phyloP scores from a whole-genome alignment of 306 rosid genomes.

The Datisca glomerata region DNA sequence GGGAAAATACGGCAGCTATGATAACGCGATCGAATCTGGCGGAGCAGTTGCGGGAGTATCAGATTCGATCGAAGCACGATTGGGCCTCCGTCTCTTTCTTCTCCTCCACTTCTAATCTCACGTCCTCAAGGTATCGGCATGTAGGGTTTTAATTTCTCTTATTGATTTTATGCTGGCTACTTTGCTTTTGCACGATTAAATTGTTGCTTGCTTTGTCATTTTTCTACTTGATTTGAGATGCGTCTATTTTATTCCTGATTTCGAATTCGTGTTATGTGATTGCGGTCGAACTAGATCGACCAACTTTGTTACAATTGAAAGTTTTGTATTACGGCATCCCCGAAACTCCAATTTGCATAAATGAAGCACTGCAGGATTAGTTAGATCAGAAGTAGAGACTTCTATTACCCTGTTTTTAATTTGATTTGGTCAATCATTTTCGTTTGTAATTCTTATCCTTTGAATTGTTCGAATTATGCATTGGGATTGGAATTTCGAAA shows the following conservation, averaged over 20 bases:
- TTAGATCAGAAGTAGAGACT: too few species aligned
- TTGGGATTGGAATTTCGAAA: too few species aligned
- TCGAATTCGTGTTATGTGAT: not conserved
- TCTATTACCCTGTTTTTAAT: too few species aligned
- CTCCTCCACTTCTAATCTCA: slow-evolving; percentile 69
- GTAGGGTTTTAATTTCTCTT: not conserved
- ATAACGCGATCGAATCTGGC: slow-evolving; percentile 99
- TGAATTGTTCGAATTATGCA: too few species aligned
- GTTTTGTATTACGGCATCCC: too few species aligned
- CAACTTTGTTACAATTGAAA: too few species aligned
- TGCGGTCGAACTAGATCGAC: not conserved
- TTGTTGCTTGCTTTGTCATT: not conserved
- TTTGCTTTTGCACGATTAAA: not conserved
- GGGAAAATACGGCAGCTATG: slow-evolving; percentile 30
- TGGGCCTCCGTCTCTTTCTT: slow-evolving; percentile 98
- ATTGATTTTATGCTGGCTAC: not conserved
- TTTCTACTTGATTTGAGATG: slow-evolving; percentile 1
- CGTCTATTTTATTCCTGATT: not conserved
- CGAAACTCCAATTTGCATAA: too few species aligned
- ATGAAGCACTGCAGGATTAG: too few species aligned
- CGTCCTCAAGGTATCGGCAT: slow-evolving; percentile 56
- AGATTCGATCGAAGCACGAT: slow-evolving; percentile 97
- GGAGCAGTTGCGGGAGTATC: slow-evolving; percentile 93
- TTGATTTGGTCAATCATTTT: too few species aligned
- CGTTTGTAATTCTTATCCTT: too few species aligned